Evolutionary conservation across 768 basidiomycete species (phyloP).

Genomic region (Xerocomellus chrysenteron): DNA sequence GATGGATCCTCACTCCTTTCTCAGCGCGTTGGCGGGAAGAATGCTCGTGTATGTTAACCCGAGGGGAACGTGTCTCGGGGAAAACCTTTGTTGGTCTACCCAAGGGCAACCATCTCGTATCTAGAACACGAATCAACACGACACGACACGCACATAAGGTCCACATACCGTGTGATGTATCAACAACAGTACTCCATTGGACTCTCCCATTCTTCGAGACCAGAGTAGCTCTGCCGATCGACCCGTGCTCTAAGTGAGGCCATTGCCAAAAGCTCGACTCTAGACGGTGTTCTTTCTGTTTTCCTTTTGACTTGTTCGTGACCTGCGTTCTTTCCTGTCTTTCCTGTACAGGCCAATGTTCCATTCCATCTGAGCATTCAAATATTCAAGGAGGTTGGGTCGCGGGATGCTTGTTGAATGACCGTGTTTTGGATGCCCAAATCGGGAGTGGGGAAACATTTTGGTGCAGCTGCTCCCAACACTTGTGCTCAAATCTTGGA

Average conservation of each 20-base stretch:
- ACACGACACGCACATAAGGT: neutral
- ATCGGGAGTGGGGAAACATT: slow-evolving; percentile 1
- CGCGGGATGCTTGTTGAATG: too few species aligned
- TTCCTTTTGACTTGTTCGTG: slow-evolving; percentile 24
- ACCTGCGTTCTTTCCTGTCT: slow-evolving; percentile 26
- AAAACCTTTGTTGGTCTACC: slow-evolving; percentile 47
- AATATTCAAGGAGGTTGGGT: neutral
- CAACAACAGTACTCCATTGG: slow-evolving; percentile 51
- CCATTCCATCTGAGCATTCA: slow-evolving; percentile 63
- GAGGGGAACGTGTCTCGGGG: slow-evolving; percentile 52
- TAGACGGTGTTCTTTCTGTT: slow-evolving; percentile 31
- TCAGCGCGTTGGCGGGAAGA: slow-evolving; percentile 54
- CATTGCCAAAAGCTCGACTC: slow-evolving; percentile 38
- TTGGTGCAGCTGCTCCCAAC: neutral
- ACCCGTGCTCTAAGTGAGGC: slow-evolving; percentile 57
- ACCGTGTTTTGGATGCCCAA: neutral
- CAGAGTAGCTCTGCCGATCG: slow-evolving; percentile 57
- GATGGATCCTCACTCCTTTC: slow-evolving; percentile 52
- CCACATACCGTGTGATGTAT: slow-evolving; percentile 26
- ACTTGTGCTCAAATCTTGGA: slow-evolving; percentile 16
- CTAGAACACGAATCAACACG: slow-evolving; percentile 24
- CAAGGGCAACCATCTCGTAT: slow-evolving; percentile 29
- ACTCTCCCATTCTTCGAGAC: slow-evolving; percentile 42
- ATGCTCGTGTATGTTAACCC: slow-evolving; percentile 28
- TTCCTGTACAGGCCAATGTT: slow-evolving; percentile 64